Evolutionary conservation across 2,329 filamentous ascomycete species (phyloP), one percentile per base, ranked within the genome.

Genomic region (Ophiocordyceps australis): DNA sequence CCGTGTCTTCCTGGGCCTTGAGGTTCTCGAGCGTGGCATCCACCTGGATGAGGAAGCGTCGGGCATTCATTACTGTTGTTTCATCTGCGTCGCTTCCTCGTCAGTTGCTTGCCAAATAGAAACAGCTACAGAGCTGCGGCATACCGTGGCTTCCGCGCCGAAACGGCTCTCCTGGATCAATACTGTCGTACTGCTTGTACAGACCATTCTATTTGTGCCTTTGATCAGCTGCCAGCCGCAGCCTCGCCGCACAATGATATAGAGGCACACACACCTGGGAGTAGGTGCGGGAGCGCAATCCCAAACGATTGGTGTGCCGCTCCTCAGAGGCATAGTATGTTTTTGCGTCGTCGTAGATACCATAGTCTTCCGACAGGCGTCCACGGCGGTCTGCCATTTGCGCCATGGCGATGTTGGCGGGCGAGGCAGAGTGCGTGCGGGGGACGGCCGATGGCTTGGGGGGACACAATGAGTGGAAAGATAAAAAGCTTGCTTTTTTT

Each of bases 31-130:
- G 63, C 1, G 85, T 94, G 14, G 70, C 60, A 25, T 92, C 77
- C 40, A 95, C 85, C 39, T 89, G 69, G 46, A 95, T 73, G 20
- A 92, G 64, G 50, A 92, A 93, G 38, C 75, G 76, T 32, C 81
- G 78, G 30, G 52, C 49, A 29, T 77, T 69, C 25, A 69, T 59
- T 25, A 68, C 57, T 18, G 71, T 66, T 24, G 61, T 58, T 48
- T 85, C 82, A 57, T 93, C 85, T 89, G 42, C 16, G 8, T 11
- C 14, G 12, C 14, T 11, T 29, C 30, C n/a, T n/a, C n/a, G n/a
- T n/a, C n/a, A n/a, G n/a, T n/a, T n/a, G n/a, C n/a, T n/a, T n/a
- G n/a, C n/a, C n/a, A n/a, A n/a, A n/a, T n/a, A n/a, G n/a, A n/a
- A n/a, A n/a, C n/a, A n/a, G n/a, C n/a, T n/a, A n/a, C n/a, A n/a